Conservation (phyloP, 2,329 filamentous ascomycete species). For the Cryphonectria carpinicola region DNA sequence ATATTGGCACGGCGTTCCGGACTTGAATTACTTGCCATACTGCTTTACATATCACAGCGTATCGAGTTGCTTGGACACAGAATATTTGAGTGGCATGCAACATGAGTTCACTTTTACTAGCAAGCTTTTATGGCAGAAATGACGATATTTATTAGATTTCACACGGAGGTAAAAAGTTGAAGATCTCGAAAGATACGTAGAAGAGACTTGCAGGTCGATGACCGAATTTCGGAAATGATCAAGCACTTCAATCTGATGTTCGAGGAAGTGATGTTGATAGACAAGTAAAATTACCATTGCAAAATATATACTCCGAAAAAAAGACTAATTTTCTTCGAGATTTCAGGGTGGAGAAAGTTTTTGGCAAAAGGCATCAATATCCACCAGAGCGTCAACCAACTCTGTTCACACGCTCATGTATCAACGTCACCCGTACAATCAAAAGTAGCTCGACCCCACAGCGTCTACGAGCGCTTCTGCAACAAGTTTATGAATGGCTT, state of each 20-base stretch:
- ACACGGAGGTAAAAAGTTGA: background rate
- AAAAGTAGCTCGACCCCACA: slow-evolving; percentile 1
- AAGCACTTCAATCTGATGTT: background rate
- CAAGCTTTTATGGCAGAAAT: background rate
- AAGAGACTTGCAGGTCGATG: too few relatives aligned
- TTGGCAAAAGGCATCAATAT: background rate
- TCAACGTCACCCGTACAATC: background rate
- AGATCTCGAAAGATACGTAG: too few relatives aligned
- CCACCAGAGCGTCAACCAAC: background rate
- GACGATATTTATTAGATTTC: background rate
- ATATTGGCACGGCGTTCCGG: background rate
- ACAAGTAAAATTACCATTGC: background rate
- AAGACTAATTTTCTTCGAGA: too few relatives aligned
- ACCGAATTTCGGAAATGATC: background rate
- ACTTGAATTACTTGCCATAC: background rate
- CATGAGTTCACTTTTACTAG: background rate
- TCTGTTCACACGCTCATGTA: background rate
- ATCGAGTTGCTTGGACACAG: background rate
- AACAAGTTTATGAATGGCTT: slow-evolving; percentile 18
- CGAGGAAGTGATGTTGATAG: background rate
- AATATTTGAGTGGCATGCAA: background rate
- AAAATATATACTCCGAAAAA: background rate
- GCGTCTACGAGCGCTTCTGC: slow-evolving; percentile 16
- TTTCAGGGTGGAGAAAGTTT: background rate
- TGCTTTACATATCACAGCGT: background rate